Conservation (phyloP, 164 flowering plant species). For the Nymphaea colorata region DNA sequence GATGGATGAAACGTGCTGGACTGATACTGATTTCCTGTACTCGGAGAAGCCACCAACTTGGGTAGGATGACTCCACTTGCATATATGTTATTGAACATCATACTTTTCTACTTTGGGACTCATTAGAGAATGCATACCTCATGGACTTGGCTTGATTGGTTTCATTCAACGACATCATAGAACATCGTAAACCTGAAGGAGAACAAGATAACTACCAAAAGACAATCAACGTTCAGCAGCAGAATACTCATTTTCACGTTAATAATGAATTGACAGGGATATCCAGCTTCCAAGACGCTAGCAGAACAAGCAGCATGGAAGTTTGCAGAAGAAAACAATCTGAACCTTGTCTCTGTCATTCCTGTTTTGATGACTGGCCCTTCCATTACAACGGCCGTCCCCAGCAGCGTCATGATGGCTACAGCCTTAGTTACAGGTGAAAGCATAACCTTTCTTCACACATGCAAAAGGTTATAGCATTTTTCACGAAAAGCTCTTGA, state of each 20-base stretch:
- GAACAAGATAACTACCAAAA: no score
- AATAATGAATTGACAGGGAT: slow-evolving; percentile 32
- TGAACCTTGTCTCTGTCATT: slow-evolving; percentile 51
- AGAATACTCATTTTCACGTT: background rate
- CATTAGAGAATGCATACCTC: background rate
- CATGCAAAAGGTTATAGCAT: background rate
- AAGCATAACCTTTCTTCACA: background rate
- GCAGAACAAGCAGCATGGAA: slow-evolving; percentile 19
- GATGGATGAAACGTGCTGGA: slow-evolving; percentile 54
- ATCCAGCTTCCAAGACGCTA: slow-evolving; percentile 17
- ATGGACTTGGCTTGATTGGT: background rate
- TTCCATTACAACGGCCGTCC: slow-evolving; percentile 38
- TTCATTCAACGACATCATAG: background rate
- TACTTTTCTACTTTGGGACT: background rate
- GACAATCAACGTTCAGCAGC: background rate
- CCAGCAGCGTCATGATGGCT: slow-evolving; percentile 25
- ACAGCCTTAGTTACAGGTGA: slow-evolving; percentile 6
- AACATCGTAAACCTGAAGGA: no score
- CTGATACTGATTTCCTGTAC: slow-evolving; percentile 44
- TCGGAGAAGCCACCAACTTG: slow-evolving; percentile 62
- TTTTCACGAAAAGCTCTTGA: background rate
- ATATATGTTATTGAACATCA: background rate
- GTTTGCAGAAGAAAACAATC: slow-evolving; percentile 52
- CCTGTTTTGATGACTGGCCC: slow-evolving; percentile 58
- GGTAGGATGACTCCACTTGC: slow-evolving; percentile 23